Evolutionary conservation across 1,284 basidiomycete genomes (phyloP), one percentile per base, ranked within the genome.

Genomic region (Binderoboletus segoi): DNA sequence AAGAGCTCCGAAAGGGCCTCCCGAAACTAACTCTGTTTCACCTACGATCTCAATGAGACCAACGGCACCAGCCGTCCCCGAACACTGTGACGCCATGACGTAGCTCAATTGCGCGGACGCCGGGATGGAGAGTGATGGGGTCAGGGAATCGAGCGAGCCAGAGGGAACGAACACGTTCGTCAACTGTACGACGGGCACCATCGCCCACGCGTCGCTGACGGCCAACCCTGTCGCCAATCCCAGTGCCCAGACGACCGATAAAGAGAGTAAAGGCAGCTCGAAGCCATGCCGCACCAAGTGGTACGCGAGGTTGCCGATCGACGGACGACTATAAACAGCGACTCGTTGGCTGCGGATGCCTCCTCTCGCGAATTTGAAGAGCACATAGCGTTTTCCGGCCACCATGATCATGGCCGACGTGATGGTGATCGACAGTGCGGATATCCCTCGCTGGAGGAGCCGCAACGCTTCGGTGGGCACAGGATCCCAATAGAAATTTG

Each of bases 41-140:
- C 30, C 5, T 1, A 50, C 40, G 23, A 65, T 23, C 1, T 61
- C 48, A 42, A 67, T 33, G 40, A 64, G 54, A 12, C 51, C 53
- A 26, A 42, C 45, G 5, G 32, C 13, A 18, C 49, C 2, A 23
- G 33, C 32, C 3, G 41, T n/a, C 8, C 24, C 58, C 12, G 49
- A 23, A 51, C 53, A 66, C 13, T 51, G 23, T 3, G 61, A 58
- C 2, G 55, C 55, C 37, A 46, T 48, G 30, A 50, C 50, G 2
- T 54, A 50, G n/a, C 13, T 16, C 4, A 57, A 35, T 41, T 54
- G 53, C n/a, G n/a, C n/a, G n/a, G n/a, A n/a, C n/a, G n/a, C n/a
- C n/a, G n/a, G n/a, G n/a, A n/a, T n/a, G n/a, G n/a, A n/a, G n/a
- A n/a, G n/a, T n/a, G n/a, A n/a, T n/a, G n/a, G n/a, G n/a, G n/a